Evolutionary conservation across 2,329 filamentous ascomycete species (phyloP).

Genomic region (Arthrobotrys entomopaga): DNA sequence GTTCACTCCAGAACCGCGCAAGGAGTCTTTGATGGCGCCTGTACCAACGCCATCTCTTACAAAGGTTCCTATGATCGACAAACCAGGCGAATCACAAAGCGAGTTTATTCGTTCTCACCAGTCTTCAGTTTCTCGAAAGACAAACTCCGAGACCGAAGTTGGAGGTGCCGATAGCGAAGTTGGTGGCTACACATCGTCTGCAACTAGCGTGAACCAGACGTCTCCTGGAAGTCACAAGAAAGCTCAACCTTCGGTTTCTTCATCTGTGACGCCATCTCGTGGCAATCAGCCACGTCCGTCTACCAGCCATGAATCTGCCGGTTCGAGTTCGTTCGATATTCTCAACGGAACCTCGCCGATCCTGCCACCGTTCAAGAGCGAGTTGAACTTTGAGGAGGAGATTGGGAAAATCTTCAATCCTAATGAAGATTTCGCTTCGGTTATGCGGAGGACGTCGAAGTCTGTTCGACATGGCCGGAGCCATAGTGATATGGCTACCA

Average conservation of each 20-base stretch:
- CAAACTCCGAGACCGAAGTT: constrained; percentile 52
- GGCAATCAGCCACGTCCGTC: constrained; percentile 61
- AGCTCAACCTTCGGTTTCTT: constrained; percentile 41
- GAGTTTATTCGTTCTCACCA: constrained; percentile 49
- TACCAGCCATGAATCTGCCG: constrained; percentile 55
- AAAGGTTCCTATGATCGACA: constrained; percentile 7
- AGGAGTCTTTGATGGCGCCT: constrained; percentile 37
- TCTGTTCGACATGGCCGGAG: constrained; percentile 90
- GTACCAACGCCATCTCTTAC: constrained; percentile 17
- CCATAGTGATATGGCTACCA: constrained; percentile 58
- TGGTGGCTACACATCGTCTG: constrained; percentile 49
- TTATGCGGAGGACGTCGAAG: constrained; percentile 89
- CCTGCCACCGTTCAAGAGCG: constrained; percentile 68
- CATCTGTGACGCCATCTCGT: constrained; percentile 29
- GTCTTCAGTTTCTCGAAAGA: constrained; percentile 44
- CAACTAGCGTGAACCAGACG: constrained; percentile 44
- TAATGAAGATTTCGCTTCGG: constrained; percentile 78
- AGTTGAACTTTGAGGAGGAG: constrained; percentile 95
- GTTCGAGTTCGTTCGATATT: constrained; percentile 58
- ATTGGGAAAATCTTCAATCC: constrained; percentile 83
- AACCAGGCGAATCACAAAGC: constrained; percentile 21
- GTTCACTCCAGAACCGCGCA: constrained; percentile 44
- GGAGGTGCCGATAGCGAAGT: constrained; percentile 44
- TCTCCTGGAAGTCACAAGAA: constrained; percentile 50
- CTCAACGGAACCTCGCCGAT: constrained; percentile 56